phyloP scores from a whole-genome alignment of 2,329 filamentous ascomycete species.

The Sphaerulina musiva region DNA sequence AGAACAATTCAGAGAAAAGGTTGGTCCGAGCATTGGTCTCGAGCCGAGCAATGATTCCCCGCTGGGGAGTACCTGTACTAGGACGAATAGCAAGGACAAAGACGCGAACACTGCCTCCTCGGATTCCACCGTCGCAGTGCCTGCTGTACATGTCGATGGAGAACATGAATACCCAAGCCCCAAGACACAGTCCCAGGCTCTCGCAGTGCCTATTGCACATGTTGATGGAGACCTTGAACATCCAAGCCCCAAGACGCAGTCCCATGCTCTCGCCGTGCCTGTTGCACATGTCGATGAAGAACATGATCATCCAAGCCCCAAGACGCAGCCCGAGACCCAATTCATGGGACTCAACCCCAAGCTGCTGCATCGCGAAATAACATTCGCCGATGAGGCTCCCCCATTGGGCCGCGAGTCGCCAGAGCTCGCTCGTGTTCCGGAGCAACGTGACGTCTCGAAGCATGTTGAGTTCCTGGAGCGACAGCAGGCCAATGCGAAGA shows the following conservation, averaged over 20 bases:
- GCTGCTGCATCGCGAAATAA: conserved; percentile 47
- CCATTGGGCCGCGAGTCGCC: conserved; percentile 23
- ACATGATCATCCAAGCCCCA: neutral
- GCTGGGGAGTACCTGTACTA: neutral
- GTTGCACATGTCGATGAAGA: neutral
- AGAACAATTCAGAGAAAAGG: conserved; percentile 39
- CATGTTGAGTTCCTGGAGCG: conserved; percentile 84
- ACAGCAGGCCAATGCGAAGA: conserved; percentile 59
- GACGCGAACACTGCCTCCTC: conserved; percentile 15
- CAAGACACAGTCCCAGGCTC: too few species aligned
- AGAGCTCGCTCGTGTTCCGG: conserved; percentile 47
- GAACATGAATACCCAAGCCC: neutral
- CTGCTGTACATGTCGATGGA: neutral
- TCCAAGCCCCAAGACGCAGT: neutral
- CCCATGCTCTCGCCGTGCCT: conserved; percentile 5
- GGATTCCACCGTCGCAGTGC: conserved; percentile 14
- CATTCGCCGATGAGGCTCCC: conserved; percentile 61
- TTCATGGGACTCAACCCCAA: conserved; percentile 28
- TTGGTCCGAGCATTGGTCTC: conserved; percentile 29
- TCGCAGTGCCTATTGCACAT: neutral
- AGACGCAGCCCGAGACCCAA: neutral
- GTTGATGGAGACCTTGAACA: neutral
- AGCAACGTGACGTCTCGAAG: conserved; percentile 48
- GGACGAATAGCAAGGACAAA: conserved; percentile 6
- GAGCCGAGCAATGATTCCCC: conserved; percentile 1